These are phyloP conservation scores for Leptodontidium sp. DNA, from an alignment of 2,329 filamentous ascomycete genomes.

Conservation along the genomic window DNA sequence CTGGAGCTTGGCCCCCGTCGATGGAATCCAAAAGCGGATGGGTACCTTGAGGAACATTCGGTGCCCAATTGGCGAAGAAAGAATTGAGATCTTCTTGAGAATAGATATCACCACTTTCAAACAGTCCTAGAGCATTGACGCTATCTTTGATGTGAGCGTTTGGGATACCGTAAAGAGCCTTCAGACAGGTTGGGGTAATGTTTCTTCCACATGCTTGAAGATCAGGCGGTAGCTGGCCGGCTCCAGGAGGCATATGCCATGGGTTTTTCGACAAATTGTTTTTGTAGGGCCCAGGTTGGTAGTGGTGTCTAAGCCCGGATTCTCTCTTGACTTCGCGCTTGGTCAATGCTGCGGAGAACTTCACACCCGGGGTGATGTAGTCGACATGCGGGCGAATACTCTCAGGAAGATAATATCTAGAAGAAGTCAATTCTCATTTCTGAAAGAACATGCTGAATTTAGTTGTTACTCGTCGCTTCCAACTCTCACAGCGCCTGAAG, in stretches of 20 bases:
- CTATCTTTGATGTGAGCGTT: conserved; percentile 46
- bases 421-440: not conserved
- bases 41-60: too few relatives aligned
- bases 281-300: not conserved
- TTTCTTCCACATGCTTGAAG: conserved; percentile 56
- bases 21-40: too few relatives aligned
- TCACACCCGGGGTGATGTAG: conserved; percentile 56
- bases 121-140: conserved; percentile 61
- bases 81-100: too few relatives aligned
- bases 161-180: conserved; percentile 59
- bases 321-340: conserved; percentile 26
- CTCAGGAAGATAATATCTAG: conserved; percentile 51
- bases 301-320: not conserved
- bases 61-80: too few relatives aligned
- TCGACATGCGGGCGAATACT: conserved; percentile 53
- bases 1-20: too few relatives aligned
- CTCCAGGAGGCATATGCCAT: too few relatives aligned
- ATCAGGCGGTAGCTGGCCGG: too few relatives aligned
- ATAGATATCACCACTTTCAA: conserved; percentile 47
- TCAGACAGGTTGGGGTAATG: conserved; percentile 65
- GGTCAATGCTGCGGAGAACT: conserved; percentile 43
- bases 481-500: conserved; percentile 42
- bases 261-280: too few relatives aligned
- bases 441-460: not conserved
- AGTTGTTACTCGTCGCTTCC: conserved; percentile 47